Base-by-base conservation (phyloP, 2,329 filamentous ascomycete genomes). In the Penicillium decumbens region DNA sequence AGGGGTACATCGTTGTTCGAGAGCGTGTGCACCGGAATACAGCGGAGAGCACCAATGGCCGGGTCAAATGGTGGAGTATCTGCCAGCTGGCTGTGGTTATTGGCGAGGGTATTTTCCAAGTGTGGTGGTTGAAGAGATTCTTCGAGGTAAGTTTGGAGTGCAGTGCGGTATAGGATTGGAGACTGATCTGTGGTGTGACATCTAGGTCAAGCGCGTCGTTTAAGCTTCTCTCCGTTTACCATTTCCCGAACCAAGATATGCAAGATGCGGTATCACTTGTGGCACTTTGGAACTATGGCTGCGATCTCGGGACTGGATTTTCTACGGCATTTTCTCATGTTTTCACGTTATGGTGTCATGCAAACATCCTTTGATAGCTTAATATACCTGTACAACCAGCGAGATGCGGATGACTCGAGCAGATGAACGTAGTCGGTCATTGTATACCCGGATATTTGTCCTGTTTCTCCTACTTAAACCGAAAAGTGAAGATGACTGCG, bases 21-120 rank as follows among this genome's bases (percentile, higher is more conserved):
- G 93, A 98, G 77, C 83, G 93, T 66, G 95, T 89, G 61, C 93
- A 98, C 80, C 83, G 93, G 70, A 98, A 98, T 77, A 98, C 93
- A 8, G 93, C 93, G 57, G 93, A 98, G 78, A 96, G 91, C 80
- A 98, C 93, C 65, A 98, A 98, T 74, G 82, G 84, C 62, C 82
- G 93, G 60, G 93, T 98, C 70, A 98, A 98, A 79, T 98, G 93
- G 93, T 98, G 93, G 93, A 96, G 93, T 73, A 81, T 97, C 63
- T 97, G 97, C 74, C 91, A 98, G 74, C 83, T 98, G 58, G 81
- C 83, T 49, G 84, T 97, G 43, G 81, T 98, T 56, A 79, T 95
- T 59, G 90, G 87, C 64, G 89, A 97, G 77, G 93, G 90, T 53
- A 77, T 96, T 59, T 98, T 98, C 79, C 93, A 98, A 77, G 92